Evolutionary conservation across 2,329 filamentous ascomycete genomes (phyloP), one percentile per base, ranked within the genome.

Genomic region (Fusarium sp.): DNA sequence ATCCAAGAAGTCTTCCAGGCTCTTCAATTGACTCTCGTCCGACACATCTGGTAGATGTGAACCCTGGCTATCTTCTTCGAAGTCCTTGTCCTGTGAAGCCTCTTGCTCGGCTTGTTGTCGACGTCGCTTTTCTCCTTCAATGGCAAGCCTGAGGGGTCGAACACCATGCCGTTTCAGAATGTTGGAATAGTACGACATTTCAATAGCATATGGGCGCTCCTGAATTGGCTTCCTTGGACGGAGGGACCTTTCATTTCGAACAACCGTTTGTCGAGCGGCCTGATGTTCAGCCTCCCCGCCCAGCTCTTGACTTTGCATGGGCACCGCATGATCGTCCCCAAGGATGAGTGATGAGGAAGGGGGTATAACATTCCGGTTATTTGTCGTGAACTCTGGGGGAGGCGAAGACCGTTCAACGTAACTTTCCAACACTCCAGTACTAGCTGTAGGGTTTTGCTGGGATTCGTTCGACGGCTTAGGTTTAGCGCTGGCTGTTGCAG

Each of bases 181-280:
- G 4, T 77, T 84, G 55, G 82, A 83, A 72, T 88, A 88, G 27
- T 83, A 82, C 1, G 82, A 85, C 71, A 82, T 84, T 65, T 89
- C 87, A 6, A 88, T 77, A 7, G 84, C 76, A 65, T 88, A 89
- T 5, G 87, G 87, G 44, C 88, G 85, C 70, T 88, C 80, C 71
- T 89, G 87, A 8, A 88, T 88, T 2, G 86, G 86, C 62, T 88
- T 89, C 20, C 87, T 82, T 2, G 85, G 85, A 8, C 87, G 82
- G n/a, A 89, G 76, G 6, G 83, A 86, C 33, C 86, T 82, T 62
- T 82, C 80, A 45, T 80, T 76, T 14, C 76, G 78, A 27, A 79
- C 71, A 7, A 75, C 71, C 14, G 70, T 62, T 54, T 75, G 75
- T 32, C 61, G 64, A 19, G 69, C 71, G 39, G 69, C 68, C 22